Evolutionary conservation across 2,329 filamentous ascomycete genomes (phyloP).

Genomic region (Arthrocladium fulminans): DNA sequence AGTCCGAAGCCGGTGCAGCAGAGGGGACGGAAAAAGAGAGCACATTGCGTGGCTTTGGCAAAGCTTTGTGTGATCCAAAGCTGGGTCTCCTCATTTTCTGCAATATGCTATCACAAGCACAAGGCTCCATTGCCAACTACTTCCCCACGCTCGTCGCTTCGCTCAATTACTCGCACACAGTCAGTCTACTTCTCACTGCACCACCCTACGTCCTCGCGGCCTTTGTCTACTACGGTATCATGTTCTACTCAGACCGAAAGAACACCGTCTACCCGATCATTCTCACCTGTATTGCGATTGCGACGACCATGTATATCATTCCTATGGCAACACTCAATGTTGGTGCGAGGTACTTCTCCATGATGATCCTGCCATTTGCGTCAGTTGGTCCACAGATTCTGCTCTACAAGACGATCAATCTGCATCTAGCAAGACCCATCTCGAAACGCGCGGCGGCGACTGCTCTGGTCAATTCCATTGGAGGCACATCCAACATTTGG

Average conservation of each 20-base stretch:
- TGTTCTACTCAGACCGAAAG: constrained; percentile 23
- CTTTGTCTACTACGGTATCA: constrained; percentile 28
- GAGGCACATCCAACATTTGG: constrained; percentile 41
- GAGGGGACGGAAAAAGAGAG: constrained; percentile 31
- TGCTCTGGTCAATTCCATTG: constrained; percentile 47
- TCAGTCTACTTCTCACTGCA: constrained; percentile 39
- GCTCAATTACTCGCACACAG: constrained; percentile 37
- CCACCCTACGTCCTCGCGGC: constrained; percentile 40
- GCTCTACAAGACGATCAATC: constrained; percentile 36
- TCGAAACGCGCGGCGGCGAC: constrained; percentile 37
- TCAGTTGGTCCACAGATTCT: constrained; percentile 36
- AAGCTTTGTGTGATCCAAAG: constrained; percentile 18
- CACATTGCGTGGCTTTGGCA: constrained; percentile 16
- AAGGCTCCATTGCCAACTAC: constrained; percentile 56
- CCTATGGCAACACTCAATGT: constrained; percentile 30
- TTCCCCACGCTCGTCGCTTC: constrained; percentile 62
- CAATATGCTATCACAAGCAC: constrained; percentile 25
- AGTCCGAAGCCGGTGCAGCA: constrained; percentile 32
- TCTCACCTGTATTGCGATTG: constrained; percentile 28
- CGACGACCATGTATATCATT: constrained; percentile 33
- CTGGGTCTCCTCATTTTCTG: background rate
- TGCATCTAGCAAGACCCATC: constrained; percentile 34
- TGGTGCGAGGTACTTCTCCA: constrained; percentile 35
- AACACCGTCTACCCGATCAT: constrained; percentile 29
- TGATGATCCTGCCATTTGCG: constrained; percentile 36